These are phyloP conservation scores for Magnusiomyces sp. DNA, from an alignment of 1,139 yeast genomes.

Conservation along the genomic window DNA sequence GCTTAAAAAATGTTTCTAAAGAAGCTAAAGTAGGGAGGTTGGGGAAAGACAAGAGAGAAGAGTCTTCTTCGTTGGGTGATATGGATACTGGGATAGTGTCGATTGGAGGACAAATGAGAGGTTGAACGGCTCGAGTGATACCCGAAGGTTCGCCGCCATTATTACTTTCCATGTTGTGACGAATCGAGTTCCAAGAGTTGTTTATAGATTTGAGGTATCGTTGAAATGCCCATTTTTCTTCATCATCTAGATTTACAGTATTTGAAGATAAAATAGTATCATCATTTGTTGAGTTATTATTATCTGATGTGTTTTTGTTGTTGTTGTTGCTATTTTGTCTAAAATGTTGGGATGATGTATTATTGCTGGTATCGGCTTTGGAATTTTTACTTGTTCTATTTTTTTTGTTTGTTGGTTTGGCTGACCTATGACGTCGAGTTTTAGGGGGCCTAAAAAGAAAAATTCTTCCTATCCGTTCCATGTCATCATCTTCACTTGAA, in stretches of 20 bases:
- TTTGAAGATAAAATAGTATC: no score
- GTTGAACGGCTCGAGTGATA: slow-evolving; percentile 42
- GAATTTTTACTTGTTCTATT: background rate
- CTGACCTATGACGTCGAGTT: background rate
- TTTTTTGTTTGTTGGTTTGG: background rate
- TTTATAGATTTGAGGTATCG: slow-evolving; percentile 13
- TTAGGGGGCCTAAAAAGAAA: background rate
- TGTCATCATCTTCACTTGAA: background rate
- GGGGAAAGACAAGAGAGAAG: slow-evolving; percentile 11
- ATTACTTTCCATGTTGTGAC: slow-evolving; percentile 9
- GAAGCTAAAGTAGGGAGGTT: background rate
- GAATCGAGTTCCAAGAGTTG: slow-evolving; percentile 14
- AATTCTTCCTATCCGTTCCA: background rate
- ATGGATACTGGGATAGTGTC: slow-evolving; percentile 34
- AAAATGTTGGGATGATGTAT: background rate
- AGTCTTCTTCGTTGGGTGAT: slow-evolving; percentile 15
- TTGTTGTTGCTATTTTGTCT: no score
- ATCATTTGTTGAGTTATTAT: no score
- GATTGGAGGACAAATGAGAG: slow-evolving; percentile 42
- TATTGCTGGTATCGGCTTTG: background rate
- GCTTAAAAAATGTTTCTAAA: slow-evolving; percentile 12
- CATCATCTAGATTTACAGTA: background rate
- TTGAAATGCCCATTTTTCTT: slow-evolving; percentile 12
- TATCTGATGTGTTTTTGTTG: no score
- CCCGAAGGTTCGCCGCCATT: slow-evolving; percentile 45